Evolutionary conservation across 768 basidiomycete species (phyloP), one percentile per base, ranked within the genome.

Genomic region (Collybia nuda): DNA sequence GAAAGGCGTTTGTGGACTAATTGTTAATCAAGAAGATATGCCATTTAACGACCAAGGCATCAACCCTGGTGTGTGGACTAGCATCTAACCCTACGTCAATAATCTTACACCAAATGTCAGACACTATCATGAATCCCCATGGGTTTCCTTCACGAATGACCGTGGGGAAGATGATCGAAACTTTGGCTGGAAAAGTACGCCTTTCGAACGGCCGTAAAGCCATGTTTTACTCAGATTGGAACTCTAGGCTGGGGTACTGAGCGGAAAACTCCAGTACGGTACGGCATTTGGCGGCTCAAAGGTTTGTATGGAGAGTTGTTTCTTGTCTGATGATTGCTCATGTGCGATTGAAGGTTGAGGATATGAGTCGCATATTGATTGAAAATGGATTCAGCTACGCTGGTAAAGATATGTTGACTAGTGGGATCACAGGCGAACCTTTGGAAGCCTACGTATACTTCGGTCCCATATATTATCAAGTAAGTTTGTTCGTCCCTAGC

Each of bases 51-150:
- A 98, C 70, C 90, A 93, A 66, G 97, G 97, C 19, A 94, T 98
- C 58, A 85, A 81, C 61, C 95, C 93, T 42, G 91, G 91, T 90
- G 69, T 53, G 78, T 67, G 38, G 51, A 32, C 45, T 52, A 46
- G 39, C 44, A 19, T 54, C 37, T 24, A 1, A 44, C 54, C 47
- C 39, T 43, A 43, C 37, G 51, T 37, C 47, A 29, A 36, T 50
- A 37, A 51, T 32, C 26, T 54, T 22, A 26, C 41, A 59, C 44
- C 42, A 45, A 8, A 39, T 67, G 41, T 49, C 43, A 88, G 96
- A 99, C 69, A 93, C 95, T 15, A 97, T 99, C 73, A 98, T 99
- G 96, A 99, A 99, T 66, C 97, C 97, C 2, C 97, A 99, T 70
- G 97, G 97, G 62, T 98, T 99, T 78, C 97, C 97, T 4, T 96